Conservation (phyloP, 345 rosid species). For the Excoecaria agallocha region DNA sequence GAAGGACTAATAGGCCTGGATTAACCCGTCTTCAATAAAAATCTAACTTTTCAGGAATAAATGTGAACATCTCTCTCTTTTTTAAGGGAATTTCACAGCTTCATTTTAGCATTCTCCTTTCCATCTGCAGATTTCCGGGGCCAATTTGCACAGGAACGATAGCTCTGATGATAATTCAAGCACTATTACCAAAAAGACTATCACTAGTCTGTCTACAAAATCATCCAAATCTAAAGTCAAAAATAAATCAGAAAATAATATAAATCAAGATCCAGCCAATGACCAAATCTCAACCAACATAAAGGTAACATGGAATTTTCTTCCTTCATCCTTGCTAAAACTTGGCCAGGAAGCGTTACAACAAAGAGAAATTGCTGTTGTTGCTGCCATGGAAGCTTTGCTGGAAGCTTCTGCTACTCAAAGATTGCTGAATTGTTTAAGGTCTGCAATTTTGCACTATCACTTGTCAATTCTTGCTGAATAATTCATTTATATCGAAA, state of each 20-base stretch:
- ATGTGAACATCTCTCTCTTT: too few relatives aligned
- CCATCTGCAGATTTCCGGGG: conserved; percentile 34
- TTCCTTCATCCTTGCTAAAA: conserved; percentile 49
- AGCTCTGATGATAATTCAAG: conserved; percentile 34
- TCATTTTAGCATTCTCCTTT: not conserved
- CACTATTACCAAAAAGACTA: conserved; percentile 31
- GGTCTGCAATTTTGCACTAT: conserved; percentile 26
- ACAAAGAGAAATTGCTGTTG: conserved; percentile 55
- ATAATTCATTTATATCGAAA: not conserved
- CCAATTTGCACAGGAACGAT: conserved; percentile 22
- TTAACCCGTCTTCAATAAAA: too few relatives aligned
- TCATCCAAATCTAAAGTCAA: conserved; percentile 24
- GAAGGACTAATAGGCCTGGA: too few relatives aligned
- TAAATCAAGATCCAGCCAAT: conserved; percentile 2
- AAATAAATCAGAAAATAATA: conserved; percentile 25
- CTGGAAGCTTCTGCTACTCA: conserved; percentile 68
- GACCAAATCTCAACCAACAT: conserved; percentile 33
- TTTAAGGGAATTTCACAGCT: too few relatives aligned
- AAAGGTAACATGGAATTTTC: conserved; percentile 48
- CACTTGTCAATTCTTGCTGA: not conserved
- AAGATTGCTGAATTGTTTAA: conserved; percentile 61
- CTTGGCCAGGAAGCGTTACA: conserved; percentile 61
- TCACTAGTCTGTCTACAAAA: conserved; percentile 25
- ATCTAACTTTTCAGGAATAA: too few relatives aligned
- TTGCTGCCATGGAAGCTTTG: conserved; percentile 54